These are phyloP conservation scores for Elsinoe australis DNA, from an alignment of 2,329 filamentous ascomycete species.

Conservation along the genomic window DNA sequence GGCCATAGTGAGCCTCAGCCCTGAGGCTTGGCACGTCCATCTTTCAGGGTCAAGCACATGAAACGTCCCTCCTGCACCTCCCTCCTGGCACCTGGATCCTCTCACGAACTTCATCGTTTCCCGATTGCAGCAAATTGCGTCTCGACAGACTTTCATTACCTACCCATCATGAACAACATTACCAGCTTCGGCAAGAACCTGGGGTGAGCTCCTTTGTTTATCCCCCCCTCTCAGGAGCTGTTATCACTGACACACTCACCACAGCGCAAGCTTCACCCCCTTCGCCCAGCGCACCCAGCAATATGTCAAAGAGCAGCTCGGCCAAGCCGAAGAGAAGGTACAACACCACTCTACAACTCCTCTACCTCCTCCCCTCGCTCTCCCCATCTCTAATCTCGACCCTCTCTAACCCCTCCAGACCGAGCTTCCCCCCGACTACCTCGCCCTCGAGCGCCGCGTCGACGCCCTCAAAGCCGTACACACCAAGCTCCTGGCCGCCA, in stretches of 20 bases:
- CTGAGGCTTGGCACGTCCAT: too few species aligned
- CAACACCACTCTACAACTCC: not conserved
- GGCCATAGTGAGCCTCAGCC: too few species aligned
- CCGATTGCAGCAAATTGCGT: not conserved
- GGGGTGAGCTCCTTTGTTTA: conserved; percentile 42
- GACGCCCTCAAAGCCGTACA: conserved; percentile 96
- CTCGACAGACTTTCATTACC: not conserved
- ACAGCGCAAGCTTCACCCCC: conserved; percentile 76
- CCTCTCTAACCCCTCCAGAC: conserved; percentile 51
- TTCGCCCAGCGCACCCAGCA: conserved; percentile 92
- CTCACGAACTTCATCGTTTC: not conserved
- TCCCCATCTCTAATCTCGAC: not conserved
- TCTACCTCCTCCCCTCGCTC: not conserved
- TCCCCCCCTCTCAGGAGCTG: conserved; percentile 11
- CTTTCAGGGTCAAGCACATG: conserved; percentile 13
- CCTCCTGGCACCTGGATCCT: not conserved
- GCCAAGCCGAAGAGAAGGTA: conserved; percentile 73
- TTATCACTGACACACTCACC: conserved; percentile 34
- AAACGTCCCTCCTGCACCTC: conserved; percentile 7
- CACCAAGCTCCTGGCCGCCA: conserved; percentile 93
- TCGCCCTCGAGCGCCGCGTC: conserved; percentile 96
- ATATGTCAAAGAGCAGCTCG: conserved; percentile 95
- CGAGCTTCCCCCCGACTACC: conserved; percentile 92
- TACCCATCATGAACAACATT: conserved; percentile 56
- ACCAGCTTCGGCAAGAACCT: conserved; percentile 64